Evolutionary conservation across 345 rosid species (phyloP), one percentile per base, ranked within the genome.

Genomic region (Salix caprea): DNA sequence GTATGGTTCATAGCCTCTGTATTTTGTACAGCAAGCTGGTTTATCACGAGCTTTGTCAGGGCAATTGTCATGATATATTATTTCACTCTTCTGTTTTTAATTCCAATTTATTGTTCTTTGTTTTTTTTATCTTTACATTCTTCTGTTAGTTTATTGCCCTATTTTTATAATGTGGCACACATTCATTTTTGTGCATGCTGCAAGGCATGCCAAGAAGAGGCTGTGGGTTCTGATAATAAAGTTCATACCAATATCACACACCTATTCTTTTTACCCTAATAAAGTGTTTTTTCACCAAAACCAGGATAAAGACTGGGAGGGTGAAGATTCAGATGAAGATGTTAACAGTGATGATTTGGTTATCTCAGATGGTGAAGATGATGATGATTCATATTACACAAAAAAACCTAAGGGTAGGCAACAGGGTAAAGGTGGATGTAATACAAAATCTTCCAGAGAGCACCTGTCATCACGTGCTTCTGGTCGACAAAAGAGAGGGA

Each of bases 221-320:
- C 28, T 8, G 14, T 58, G 23, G 62, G 23, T 58, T 58, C 62
- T n/a, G 62, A 58, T 58, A 8, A n/a, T n/a, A n/a, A n/a, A 9
- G 28, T 58, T 58, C 28, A 23, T n/a, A 58, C 56, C 19, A 11
- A 24, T 56, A 66, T 24, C 40, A 15, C 23, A 26, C 15, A 21
- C 8, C 7, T 13, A 26, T 32, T 46, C 16, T 23, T 77, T 60
- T 46, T n/a, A 26, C 34, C 15, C 69, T 69, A 40, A 69, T 26
- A 24, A 24, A 32, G 42, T 46, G 32, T 11, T 67, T 66, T 34
- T 67, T 61, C 39, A 3, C 6, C 21, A 34, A 79, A 69, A 70
- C 74, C 80, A 89, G 95, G 97, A 79, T 76, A 87, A 92, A 83
- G 90, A 88, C 61, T 90, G 97, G 97, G 94, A 84, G 71, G 92